Evolutionary conservation across 208 protist species (phyloP).

Genomic region (Trypanosoma rangeli): DNA sequence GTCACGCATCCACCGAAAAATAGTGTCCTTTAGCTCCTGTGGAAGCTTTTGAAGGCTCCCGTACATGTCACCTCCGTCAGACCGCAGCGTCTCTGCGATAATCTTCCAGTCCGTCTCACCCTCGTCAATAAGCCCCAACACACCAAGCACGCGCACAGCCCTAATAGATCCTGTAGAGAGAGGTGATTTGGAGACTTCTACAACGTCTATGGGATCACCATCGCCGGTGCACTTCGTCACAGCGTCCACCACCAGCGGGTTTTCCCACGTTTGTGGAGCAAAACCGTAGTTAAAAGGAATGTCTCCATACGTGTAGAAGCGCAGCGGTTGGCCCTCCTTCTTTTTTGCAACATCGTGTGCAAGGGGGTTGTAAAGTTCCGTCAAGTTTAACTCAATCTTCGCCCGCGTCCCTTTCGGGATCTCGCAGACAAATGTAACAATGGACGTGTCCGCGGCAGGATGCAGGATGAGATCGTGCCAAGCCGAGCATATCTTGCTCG

Average conservation of each 20-base stretch:
- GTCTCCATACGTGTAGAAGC: slow-evolving; percentile 83
- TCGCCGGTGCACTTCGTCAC: slow-evolving; percentile 77
- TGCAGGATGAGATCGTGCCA: slow-evolving; percentile 74
- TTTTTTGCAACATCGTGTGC: slow-evolving; percentile 84
- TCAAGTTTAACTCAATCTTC: slow-evolving; percentile 93
- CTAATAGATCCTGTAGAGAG: slow-evolving; percentile 40
- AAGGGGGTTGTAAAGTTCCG: slow-evolving; percentile 90
- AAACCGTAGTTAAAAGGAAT: slow-evolving; percentile 96
- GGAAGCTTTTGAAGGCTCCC: slow-evolving; percentile 55
- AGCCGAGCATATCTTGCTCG: slow-evolving; percentile 30
- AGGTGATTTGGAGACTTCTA: slow-evolving; percentile 60
- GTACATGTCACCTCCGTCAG: slow-evolving; percentile 37
- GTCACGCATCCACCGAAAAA: slow-evolving; percentile 89
- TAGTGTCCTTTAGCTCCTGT: slow-evolving; percentile 34
- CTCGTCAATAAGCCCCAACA: slow-evolving; percentile 89
- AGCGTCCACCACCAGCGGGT: slow-evolving; percentile 43
- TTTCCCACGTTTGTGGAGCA: slow-evolving; percentile 94
- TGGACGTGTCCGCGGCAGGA: slow-evolving; percentile 33
- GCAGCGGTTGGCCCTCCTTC: slow-evolving; percentile 57
- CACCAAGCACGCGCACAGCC: slow-evolving; percentile 83
- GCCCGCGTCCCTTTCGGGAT: slow-evolving; percentile 87
- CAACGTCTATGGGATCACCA: slow-evolving; percentile 90
- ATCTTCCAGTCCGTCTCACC: slow-evolving; percentile 95
- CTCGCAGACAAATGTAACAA: slow-evolving; percentile 80
- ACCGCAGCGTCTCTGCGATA: slow-evolving; percentile 45